Conservation (phyloP, 2,329 filamentous ascomycete species). For the Esteya vermicola region DNA sequence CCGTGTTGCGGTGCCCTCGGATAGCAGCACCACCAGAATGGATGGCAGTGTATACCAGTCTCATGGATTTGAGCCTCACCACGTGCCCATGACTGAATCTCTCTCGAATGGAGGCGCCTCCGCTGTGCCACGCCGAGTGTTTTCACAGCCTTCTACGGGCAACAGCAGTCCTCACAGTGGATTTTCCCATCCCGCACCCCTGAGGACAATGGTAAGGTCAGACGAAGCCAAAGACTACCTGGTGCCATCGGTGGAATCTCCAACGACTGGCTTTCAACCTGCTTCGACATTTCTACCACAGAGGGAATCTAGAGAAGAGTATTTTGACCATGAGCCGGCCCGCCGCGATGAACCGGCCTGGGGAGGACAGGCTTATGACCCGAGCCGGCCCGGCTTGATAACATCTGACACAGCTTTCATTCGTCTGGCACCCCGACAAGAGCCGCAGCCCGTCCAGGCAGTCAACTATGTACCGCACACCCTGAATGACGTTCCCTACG, state of each 20-base stretch:
- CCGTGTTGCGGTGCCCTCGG: no score
- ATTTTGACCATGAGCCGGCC: no score
- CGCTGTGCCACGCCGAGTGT: no score
- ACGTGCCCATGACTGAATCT: neutral
- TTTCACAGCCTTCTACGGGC: neutral
- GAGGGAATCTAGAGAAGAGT: no score
- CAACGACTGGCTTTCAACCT: slow-evolving; percentile 18
- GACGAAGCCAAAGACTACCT: slow-evolving; percentile 25
- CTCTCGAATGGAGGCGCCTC: no score
- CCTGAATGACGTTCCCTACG: neutral
- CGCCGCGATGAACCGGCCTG: no score
- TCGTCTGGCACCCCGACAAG: neutral
- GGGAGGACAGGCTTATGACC: no score
- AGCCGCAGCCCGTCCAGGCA: neutral
- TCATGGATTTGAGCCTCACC: neutral
- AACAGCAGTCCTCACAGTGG: neutral
- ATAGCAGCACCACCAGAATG: no score
- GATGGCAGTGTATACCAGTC: neutral
- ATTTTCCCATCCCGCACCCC: neutral
- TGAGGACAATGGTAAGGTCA: slow-evolving; percentile 4
- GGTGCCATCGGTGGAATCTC: slow-evolving; percentile 31
- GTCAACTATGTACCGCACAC: neutral
- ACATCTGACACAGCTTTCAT: neutral
- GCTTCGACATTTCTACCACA: no score
- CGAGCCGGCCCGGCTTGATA: no score